phyloP scores from a whole-genome alignment of 179 eudicot genomes.

The Beta corolliflora region DNA sequence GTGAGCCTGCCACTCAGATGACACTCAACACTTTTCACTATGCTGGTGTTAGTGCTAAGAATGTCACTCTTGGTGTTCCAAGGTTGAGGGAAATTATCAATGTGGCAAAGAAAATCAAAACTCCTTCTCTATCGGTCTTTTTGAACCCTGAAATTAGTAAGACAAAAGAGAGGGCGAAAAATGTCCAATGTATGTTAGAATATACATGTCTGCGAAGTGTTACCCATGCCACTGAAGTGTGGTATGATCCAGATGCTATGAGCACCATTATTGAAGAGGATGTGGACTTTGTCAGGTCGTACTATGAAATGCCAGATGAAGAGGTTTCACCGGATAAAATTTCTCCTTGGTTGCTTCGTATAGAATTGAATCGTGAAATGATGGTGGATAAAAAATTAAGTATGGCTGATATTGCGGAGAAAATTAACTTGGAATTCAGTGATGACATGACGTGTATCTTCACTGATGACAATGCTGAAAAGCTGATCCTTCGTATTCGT shows the following conservation, averaged over 20 bases:
- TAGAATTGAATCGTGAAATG: constrained; percentile 96
- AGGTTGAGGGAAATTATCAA: constrained; percentile 96
- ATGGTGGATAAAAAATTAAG: constrained; percentile 98
- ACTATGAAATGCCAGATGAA: constrained; percentile 99
- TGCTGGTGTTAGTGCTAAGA: constrained; percentile 99
- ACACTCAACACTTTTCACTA: constrained; percentile 96
- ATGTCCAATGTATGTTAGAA: constrained; percentile 90
- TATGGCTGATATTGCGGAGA: constrained; percentile 98
- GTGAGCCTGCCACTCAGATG: constrained; percentile 99
- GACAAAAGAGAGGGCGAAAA: constrained; percentile 91
- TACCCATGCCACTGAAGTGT: constrained; percentile 97
- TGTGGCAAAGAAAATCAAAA: constrained; percentile 96
- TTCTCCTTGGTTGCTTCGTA: constrained; percentile 98
- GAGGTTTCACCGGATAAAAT: constrained; percentile 92
- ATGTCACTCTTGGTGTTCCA: constrained; percentile 98
- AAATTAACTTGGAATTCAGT: constrained; percentile 86
- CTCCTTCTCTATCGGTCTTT: constrained; percentile 93
- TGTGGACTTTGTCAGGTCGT: constrained; percentile 88
- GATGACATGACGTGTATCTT: constrained; percentile 91
- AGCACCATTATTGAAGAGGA: constrained; percentile 92
- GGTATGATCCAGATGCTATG: constrained; percentile 99
- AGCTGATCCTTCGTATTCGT: constrained; percentile 90
- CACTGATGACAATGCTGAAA: constrained; percentile 95
- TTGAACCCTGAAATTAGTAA: constrained; percentile 72
- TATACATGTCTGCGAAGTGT: constrained; percentile 94